Base-by-base conservation (phyloP, 208 protist genomes). In the Acanthamoeba castellanii region DNA sequence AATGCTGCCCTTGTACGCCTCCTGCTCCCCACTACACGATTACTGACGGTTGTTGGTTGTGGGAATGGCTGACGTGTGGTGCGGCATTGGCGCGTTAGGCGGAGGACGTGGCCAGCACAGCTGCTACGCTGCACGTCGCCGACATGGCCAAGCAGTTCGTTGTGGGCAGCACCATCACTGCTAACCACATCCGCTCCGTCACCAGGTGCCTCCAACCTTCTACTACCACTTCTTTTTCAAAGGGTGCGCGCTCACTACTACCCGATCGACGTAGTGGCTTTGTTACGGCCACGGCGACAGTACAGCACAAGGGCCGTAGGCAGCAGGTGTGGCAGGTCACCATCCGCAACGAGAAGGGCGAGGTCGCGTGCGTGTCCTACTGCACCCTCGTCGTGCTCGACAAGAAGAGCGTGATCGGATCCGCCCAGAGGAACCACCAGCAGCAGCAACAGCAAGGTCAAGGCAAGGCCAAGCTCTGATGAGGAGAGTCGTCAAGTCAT, bases 241-340 rank as follows among this genome's bases (percentile, higher is more conserved):
- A 25, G 27, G 37, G 3, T 3, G 37, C 37, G 3, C 37, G 3
- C 37, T 42, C 37, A 42, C 37, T 13, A 30, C 66, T 42, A 74
- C n/a, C 14, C 27, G 16, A 27, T n/a, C 5, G 61, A 5, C 47
- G 11, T n/a, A 78, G 70, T 78, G 70, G 70, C 14, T 78, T 78
- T n/a, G 70, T 78, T 18, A 78, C 70, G 11, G 70, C 70, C 5
- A 78, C 70, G 1, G 70, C 70, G 37, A 78, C 70, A 6, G 32
- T 78, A 30, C 70, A 78, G 30, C 70, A 78, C 70, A 78, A 78
- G n/a, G 70, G 70, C 11, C 13, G 70, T 6, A 78, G 70, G 37
- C 70, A 78, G 70, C 70, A 78, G 70, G 70, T 78, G 30, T 78
- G 70, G 70, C 70, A 78, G 70, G 70, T 78, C 30, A 78, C 70